Evolutionary conservation across 129 eudicot species (phyloP), one percentile per base, ranked within the genome.

Genomic region (Artemisia argyi): DNA sequence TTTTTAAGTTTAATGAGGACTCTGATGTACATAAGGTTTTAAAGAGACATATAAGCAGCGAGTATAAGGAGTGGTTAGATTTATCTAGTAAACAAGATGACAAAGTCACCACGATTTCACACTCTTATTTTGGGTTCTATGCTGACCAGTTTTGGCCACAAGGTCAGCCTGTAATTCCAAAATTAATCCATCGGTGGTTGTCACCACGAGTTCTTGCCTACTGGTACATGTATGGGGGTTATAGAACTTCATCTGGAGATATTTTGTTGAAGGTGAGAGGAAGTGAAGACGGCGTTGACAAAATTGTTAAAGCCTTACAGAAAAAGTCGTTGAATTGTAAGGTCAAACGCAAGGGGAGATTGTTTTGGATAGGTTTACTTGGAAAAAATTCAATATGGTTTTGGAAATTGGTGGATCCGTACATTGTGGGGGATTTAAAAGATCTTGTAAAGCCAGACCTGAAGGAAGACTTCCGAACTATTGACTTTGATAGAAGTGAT

Each of bases 191-290:
- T 32, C 76, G 99, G 6, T 91, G 99, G 98, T 71, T 94, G 80
- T 87, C 96, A 2, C 97, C 96, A 24, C 92, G 87, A 47, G 97
- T 79, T 84, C 97, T 94, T 85, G 98, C 97, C 4, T 94, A 90
- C 68, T 94, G 98, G 98, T 94, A 87, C 55, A 94, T 94, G 97
- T 90, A 87, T 51, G 93, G 91, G 13, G 98, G 98, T 8, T 71
- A 85, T 74, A 87, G 78, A 82, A 94, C 98, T 14, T 80, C 96
- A 7, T 75, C 83, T 11, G 97, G 98, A 4, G 97, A 90, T 74
- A 94, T 94, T 71, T 70, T 94, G 70, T 79, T 94, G 93, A 94
- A 81, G 78, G n/a, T 94, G 15, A 94, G 72, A 75, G 96, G 91
- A 74, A 76, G 83, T 72, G 66, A 75, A 76, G 97, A 85, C 62